These are phyloP conservation scores for Saxispiralis lemnorum DNA, from an alignment of 495 filamentous ascomycete genomes.

Conservation along the genomic window DNA sequence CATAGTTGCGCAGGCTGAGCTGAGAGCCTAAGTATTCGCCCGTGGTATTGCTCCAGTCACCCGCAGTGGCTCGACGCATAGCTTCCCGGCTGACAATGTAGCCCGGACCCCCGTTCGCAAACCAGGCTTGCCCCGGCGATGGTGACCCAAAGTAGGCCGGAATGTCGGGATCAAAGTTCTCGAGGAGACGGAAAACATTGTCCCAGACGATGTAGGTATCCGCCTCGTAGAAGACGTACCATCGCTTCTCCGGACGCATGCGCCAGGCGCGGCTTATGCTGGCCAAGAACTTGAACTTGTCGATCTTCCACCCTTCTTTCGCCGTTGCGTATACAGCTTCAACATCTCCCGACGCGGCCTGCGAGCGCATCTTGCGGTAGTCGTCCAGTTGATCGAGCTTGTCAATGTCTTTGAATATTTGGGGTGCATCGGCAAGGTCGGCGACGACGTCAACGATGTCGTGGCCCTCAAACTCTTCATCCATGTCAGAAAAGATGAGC, in stretches of 20 bases:
- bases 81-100: constrained; percentile 34
- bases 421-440: neutral
- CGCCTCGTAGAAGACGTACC: constrained; percentile 53
- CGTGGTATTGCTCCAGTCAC: neutral
- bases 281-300: constrained; percentile 57
- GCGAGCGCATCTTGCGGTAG: neutral
- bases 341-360: neutral
- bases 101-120: constrained; percentile 38
- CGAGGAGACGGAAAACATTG: constrained; percentile 41
- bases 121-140: constrained; percentile 24
- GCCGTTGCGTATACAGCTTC: neutral
- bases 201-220: constrained; percentile 51
- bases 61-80: constrained; percentile 21
- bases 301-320: constrained; percentile 39
- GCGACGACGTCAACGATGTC: constrained; percentile 3
- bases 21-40: constrained; percentile 3
- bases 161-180: constrained; percentile 29
- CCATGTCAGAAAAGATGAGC: constrained; percentile 4
- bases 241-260: constrained; percentile 34
- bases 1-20: constrained; percentile 8
- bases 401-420: neutral
- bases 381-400: neutral
- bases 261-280: constrained; percentile 40
- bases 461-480: constrained; percentile 2
- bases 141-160: constrained; percentile 40